These are phyloP conservation scores for Leishmania tarentolae DNA, from an alignment of 208 protist genomes.

Conservation along the genomic window DNA sequence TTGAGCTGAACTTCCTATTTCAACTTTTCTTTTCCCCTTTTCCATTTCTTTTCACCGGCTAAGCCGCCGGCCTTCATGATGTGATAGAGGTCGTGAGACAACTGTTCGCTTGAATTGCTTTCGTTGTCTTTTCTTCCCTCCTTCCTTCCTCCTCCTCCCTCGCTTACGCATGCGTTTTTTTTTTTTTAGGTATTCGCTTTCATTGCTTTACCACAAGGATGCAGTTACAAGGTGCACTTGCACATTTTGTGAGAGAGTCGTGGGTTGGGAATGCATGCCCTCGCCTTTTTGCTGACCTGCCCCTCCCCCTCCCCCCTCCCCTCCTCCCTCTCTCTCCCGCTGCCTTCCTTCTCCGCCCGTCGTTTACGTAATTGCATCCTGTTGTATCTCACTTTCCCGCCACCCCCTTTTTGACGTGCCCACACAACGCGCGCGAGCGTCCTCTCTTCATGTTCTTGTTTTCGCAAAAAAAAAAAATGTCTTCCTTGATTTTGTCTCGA, in stretches of 20 bases:
- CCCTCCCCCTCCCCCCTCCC: too few species aligned
- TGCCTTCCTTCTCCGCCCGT: background rate
- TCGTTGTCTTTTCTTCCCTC: background rate
- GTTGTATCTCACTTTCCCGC: background rate
- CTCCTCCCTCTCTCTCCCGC: background rate
- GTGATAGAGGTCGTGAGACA: too few species aligned
- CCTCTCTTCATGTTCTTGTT: background rate
- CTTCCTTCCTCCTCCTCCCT: background rate
- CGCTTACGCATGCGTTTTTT: background rate
- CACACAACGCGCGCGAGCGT: background rate
- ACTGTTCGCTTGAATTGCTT: too few species aligned
- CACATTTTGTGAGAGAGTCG: background rate
- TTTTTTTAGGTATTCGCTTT: background rate
- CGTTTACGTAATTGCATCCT: background rate
- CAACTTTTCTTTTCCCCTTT: background rate
- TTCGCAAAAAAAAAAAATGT: background rate
- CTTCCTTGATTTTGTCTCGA: background rate
- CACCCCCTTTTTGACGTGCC: too few species aligned
- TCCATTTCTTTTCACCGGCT: too few species aligned
- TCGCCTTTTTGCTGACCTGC: too few species aligned
- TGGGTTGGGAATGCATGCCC: background rate
- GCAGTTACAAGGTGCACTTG: background rate
- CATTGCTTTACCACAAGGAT: background rate
- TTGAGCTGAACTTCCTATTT: too few species aligned
- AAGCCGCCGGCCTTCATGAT: background rate